Base-by-base conservation (phyloP, 2,329 filamentous ascomycete species). In the Sphaerulina musiva region DNA sequence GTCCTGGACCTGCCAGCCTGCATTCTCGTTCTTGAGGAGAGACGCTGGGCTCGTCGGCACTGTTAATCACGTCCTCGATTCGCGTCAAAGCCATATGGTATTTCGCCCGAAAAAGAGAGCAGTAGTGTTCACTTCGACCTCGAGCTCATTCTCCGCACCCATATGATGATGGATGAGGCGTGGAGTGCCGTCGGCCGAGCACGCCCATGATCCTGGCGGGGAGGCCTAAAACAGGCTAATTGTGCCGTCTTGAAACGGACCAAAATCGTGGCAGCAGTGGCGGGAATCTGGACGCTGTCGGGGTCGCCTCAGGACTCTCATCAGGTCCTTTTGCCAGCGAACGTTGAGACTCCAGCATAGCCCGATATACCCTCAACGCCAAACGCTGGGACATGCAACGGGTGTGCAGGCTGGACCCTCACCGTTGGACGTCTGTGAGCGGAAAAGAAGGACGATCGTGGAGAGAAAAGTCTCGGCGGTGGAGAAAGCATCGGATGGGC, bases 1-100 rank as follows among this genome's bases (percentile, higher is more conserved):
- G 42, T 12, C 63, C 63, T 12, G 57, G 57, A 8, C 63, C 53
- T 23, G 60, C 55, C 39, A 66, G 53, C 52, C 61, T 64, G 51
- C 57, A 59, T 44, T 61, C 54, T 20, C 43, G 36, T 34, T 41
- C 48, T 39, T 32, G 39, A 23, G 51, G 43, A 12, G 51, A 47
- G 12, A 31, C 26, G 14, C 38, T 38, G 8, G 17, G 14, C 11
- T 55, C 46, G 12, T 59, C 54, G 32, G 48, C 36, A 29, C 44
- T 55, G 49, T 46, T 54, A 40, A 48, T 41, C 20, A 53, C 46
- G 41, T 57, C 52, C 7, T 50, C 47, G 12, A 40, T 48, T 39
- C 48, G 48, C 17, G 56, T 57, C 23, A 31, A 42, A 20, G 59
- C 55, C 57, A 59, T 59, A 23, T 32, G 9, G n/a, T 14, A 12